phyloP scores from a whole-genome alignment of 768 basidiomycete species.

The Kwoniella heveanensis region DNA sequence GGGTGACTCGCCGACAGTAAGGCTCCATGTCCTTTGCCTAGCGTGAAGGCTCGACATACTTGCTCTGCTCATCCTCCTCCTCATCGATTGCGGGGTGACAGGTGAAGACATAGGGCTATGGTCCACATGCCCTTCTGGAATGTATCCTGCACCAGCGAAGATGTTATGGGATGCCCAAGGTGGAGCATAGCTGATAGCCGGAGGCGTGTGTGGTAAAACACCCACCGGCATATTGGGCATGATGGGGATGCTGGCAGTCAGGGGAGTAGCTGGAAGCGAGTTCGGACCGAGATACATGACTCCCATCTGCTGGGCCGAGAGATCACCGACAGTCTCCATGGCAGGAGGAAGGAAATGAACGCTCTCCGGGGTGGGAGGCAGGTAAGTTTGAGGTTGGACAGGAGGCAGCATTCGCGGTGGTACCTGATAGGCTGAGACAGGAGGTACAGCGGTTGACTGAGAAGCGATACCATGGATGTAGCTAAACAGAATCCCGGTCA shows the following conservation, averaged over 20 bases:
- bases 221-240: not conserved
- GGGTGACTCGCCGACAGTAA: slow-evolving; percentile 27
- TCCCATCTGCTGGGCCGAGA: not conserved
- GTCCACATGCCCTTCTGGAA: slow-evolving; percentile 6
- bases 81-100: slow-evolving; percentile 6
- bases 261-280: slow-evolving; percentile 5
- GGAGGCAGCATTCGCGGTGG: not conserved
- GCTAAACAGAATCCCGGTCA: not conserved
- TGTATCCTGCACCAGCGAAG: slow-evolving; percentile 14
- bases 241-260: not conserved
- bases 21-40: slow-evolving; percentile 36
- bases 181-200: slow-evolving; percentile 15
- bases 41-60: slow-evolving; percentile 8
- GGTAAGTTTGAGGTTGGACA: not conserved
- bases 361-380: not conserved
- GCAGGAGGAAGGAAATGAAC: not conserved
- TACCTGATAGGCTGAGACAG: not conserved
- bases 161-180: slow-evolving; percentile 41
- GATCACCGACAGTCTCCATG: not conserved
- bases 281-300: slow-evolving; percentile 5
- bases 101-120: not conserved
- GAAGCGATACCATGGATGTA: not conserved
- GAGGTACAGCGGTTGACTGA: not conserved
- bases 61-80: slow-evolving; percentile 13
- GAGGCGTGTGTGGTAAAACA: slow-evolving; percentile 21